A percentile compares a stretch with the other conserved stretches of the same genome.
Conservation (phyloP, 495 filamentous ascomycete species). For the Xylaria castorea region DNA sequence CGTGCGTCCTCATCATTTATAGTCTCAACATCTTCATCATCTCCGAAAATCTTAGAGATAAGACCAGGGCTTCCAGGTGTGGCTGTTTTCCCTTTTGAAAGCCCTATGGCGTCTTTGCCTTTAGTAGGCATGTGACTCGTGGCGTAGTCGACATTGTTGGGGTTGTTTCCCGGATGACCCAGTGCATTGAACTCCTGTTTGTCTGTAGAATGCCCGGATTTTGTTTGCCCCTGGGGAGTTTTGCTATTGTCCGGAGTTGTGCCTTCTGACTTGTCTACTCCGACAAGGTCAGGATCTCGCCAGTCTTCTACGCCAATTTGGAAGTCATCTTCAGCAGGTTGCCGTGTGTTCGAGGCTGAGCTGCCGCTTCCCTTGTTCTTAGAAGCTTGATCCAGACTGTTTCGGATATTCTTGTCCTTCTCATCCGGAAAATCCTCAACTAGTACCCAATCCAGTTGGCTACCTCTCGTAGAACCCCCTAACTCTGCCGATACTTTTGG, state of each 20-base stretch:
- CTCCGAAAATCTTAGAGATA: conserved; percentile 56
- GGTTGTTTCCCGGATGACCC: conserved; percentile 74
- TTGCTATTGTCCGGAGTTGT: conserved; percentile 28
- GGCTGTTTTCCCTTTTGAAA: conserved; percentile 33
- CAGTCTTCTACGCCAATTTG: conserved; percentile 94
- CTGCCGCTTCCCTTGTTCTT: conserved; percentile 37
- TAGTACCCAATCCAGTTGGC: conserved; percentile 78
- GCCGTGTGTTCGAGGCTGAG: conserved; percentile 28
- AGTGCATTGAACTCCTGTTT: conserved; percentile 48
- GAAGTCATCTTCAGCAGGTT: conserved; percentile 68
- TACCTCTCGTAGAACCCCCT: conserved; percentile 79
- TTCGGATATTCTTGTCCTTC: conserved; percentile 48
- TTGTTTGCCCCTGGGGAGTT: conserved; percentile 31
- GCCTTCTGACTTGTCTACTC: conserved; percentile 29
- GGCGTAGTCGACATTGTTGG: conserved; percentile 78
- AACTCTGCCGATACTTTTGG: conserved; percentile 30
- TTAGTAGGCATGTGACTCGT: conserved; percentile 41
- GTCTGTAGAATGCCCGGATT: conserved; percentile 36
- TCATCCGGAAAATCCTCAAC: conserved; percentile 72
- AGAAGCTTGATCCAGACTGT: conserved; percentile 44
- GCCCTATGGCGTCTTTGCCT: conserved; percentile 34
- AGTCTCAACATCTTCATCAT: conserved; percentile 46
- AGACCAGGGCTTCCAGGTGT: conserved; percentile 40
- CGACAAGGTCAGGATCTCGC: conserved; percentile 82
- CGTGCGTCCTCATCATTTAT: conserved; percentile 34